Conservation (phyloP, 1,139 yeast species). For the Magnusiomyces paraingens region DNA sequence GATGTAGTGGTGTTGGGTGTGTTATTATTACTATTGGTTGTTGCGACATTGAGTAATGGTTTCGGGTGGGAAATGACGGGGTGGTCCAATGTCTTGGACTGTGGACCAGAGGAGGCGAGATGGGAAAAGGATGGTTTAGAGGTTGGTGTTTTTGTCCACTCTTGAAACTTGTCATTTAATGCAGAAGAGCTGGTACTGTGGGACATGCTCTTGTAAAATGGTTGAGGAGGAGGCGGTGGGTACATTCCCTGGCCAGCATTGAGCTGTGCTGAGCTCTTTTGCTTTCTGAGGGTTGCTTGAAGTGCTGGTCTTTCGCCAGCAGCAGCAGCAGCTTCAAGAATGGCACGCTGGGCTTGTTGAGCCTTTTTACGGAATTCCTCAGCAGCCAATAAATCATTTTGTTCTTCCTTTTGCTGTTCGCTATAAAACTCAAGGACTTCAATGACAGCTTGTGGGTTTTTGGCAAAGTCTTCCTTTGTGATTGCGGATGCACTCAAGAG, state of each 20-base stretch:
- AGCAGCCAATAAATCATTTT: neutral
- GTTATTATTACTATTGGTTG: slow-evolving; percentile 1
- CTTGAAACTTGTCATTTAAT: slow-evolving; percentile 23
- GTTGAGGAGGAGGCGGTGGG: slow-evolving; percentile 13
- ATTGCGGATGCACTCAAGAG: slow-evolving; percentile 39
- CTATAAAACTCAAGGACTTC: slow-evolving; percentile 87
- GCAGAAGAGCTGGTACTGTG: neutral
- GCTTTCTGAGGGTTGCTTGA: neutral
- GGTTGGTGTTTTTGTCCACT: slow-evolving; percentile 29
- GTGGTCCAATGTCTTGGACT: slow-evolving; percentile 2
- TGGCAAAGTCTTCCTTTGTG: slow-evolving; percentile 40
- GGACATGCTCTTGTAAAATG: neutral
- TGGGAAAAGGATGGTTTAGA: slow-evolving; percentile 13
- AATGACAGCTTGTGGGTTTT: slow-evolving; percentile 49
- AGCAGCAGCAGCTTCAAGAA: neutral
- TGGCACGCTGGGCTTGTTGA: neutral
- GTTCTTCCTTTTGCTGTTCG: slow-evolving; percentile 17
- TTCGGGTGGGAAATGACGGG: slow-evolving; percentile 1
- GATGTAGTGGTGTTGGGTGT: neutral
- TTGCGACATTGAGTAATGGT: slow-evolving; percentile 1
- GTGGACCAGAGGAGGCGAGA: neutral
- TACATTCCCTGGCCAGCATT: neutral
- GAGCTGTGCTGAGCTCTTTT: neutral
- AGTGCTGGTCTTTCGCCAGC: neutral
- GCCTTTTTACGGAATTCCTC: neutral